Evolutionary conservation across 2,329 filamentous ascomycete species (phyloP), one percentile per base, ranked within the genome.

Genomic region (Beauveria pseudobassiana): DNA sequence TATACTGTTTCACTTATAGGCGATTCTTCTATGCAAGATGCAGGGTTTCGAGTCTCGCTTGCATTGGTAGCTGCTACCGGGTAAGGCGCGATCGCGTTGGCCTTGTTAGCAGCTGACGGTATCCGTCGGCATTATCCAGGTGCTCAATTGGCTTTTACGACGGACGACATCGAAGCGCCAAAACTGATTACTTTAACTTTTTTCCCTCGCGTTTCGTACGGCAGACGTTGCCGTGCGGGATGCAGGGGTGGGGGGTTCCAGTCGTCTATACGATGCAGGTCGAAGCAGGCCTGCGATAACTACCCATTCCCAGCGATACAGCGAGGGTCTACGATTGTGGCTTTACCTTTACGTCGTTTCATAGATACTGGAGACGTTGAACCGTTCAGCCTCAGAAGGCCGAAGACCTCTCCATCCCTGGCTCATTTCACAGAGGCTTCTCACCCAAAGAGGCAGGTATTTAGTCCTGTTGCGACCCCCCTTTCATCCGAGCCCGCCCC

Each of bases 301-400:
- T 34, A 56, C 16, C 42, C 53, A 34, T 56, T 56, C 26, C n/a
- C 26, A 46, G 53, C 40, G 42, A 28, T 26, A 56, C 42, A 3
- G 53, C 42, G 53, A 56, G 42, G 53, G 54, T 26, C n/a, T 48
- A 28, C 24, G 34, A 22, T 57, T 57, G 54, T 57, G 54, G 54
- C 54, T 57, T 57, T 53, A 9, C 43, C 12, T 56, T 38, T 59
- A 52, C 57, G 57, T 59, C 48, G 48, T 59, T 59, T 38, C 57
- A 51, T 49, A 16, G 22, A 51, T 51, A 59, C 57, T 52, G 48
- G 57, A 45, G 48, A 52, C 56, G 14, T 22, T 10, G 48, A 22
- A 22, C 7, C 8, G 30, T 52, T 59, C 57, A 59, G 57, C 57
- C 57, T 59, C 57, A 52, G 48, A 43, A 38, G 34, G 48, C 34